Conservation (phyloP, 2,329 filamentous ascomycete genomes). For the Fusarium musae region DNA sequence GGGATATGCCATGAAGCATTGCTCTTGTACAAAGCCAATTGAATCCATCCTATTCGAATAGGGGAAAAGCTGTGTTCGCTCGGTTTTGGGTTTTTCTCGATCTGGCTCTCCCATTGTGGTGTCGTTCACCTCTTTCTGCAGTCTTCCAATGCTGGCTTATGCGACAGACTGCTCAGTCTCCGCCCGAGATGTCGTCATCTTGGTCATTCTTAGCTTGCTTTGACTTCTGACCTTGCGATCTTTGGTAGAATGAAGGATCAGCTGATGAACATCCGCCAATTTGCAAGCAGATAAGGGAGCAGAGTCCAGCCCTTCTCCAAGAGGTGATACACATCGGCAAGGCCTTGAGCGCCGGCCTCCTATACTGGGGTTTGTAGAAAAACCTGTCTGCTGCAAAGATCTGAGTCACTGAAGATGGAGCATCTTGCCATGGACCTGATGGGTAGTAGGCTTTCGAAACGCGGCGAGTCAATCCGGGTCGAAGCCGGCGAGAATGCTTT, state of each 20-base stretch:
- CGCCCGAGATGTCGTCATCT: too few relatives aligned
- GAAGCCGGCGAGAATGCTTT: background rate
- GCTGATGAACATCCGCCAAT: too few relatives aligned
- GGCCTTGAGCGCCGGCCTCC: background rate
- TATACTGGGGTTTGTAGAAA: accelerated
- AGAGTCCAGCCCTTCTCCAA: too few relatives aligned
- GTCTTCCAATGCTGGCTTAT: too few relatives aligned
- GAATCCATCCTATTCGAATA: accelerated
- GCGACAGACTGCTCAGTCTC: too few relatives aligned
- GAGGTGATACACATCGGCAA: background rate
- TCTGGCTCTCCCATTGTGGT: background rate
- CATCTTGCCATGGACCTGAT: background rate
- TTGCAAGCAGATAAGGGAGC: too few relatives aligned
- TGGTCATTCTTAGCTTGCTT: too few relatives aligned
- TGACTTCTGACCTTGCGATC: too few relatives aligned
- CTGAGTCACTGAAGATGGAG: background rate
- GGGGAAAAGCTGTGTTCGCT: accelerated
- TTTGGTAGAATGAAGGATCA: too few relatives aligned
- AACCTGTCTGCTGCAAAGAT: background rate
- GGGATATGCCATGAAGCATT: background rate
- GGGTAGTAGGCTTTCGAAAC: background rate
- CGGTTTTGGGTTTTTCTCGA: background rate
- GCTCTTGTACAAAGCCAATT: background rate
- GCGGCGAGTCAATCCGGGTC: background rate
- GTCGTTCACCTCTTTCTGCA: background rate